Evolutionary conservation across 2,329 filamentous ascomycete genomes (phyloP).

Genomic region (Fusarium sp.): DNA sequence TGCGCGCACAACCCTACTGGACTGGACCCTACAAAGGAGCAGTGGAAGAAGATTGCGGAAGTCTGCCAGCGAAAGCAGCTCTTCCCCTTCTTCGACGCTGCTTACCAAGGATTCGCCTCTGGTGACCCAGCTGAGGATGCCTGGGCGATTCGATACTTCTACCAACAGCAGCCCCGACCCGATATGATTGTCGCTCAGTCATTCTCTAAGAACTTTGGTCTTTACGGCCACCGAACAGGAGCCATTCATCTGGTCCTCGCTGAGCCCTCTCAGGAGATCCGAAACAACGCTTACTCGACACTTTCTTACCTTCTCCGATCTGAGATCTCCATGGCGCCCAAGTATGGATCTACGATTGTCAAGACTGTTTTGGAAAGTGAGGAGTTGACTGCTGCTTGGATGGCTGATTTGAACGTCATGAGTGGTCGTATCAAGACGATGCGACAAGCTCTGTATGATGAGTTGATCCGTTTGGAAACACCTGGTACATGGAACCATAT

Average conservation of each 20-base stretch:
- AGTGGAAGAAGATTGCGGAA: constrained; percentile 90
- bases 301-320: constrained; percentile 80
- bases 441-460: constrained; percentile 79
- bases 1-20: constrained; percentile 99
- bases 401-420: constrained; percentile 91
- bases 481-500: constrained; percentile 96
- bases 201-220: constrained; percentile 97
- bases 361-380: constrained; percentile 84
- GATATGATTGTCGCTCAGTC: constrained; percentile 89
- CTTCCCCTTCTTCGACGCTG: constrained; percentile 98
- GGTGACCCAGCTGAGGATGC: constrained; percentile 86
- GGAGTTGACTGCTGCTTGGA: constrained; percentile 86
- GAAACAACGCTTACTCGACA: constrained; percentile 24
- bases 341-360: constrained; percentile 91
- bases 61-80: constrained; percentile 81
- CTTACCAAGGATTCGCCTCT: constrained; percentile 97
- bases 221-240: constrained; percentile 96
- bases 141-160: constrained; percentile 90
- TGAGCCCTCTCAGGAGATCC: constrained; percentile 77
- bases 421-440: constrained; percentile 92
- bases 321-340: constrained; percentile 95
- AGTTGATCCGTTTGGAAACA: constrained; percentile 86
- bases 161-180: constrained; percentile 71
- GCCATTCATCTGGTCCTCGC: constrained; percentile 94
- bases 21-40: constrained; percentile 89